Evolutionary conservation across 306 rosid genomes (phyloP).

Genomic region (Alnus rubra): DNA sequence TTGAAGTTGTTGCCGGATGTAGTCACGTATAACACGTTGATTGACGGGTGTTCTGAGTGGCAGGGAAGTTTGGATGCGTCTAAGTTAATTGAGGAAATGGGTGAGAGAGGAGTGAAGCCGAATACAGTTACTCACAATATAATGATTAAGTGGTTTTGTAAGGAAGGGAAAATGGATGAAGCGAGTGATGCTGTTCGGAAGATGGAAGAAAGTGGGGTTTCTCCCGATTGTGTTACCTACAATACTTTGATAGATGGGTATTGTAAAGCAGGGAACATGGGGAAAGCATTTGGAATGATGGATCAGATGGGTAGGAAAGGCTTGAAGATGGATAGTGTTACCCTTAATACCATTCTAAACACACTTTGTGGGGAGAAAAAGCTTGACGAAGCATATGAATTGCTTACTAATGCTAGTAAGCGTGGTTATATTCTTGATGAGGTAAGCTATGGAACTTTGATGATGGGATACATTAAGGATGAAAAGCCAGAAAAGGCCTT

Average conservation of each 20-base stretch:
- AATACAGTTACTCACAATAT: slow-evolving; percentile 73
- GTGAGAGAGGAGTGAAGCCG: slow-evolving; percentile 49
- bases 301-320: slow-evolving; percentile 71
- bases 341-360: slow-evolving; percentile 67
- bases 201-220: slow-evolving; percentile 70
- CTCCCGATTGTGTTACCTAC: slow-evolving; percentile 68
- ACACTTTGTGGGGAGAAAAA: slow-evolving; percentile 62
- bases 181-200: slow-evolving; percentile 42
- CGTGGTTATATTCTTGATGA: slow-evolving; percentile 83
- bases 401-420: slow-evolving; percentile 48
- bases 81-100: slow-evolving; percentile 63
- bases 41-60: slow-evolving; percentile 62
- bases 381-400: slow-evolving; percentile 62
- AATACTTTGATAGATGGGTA: slow-evolving; percentile 70
- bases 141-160: slow-evolving; percentile 78
- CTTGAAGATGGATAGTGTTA: slow-evolving; percentile 55
- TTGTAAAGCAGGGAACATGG: slow-evolving; percentile 70
- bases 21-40: slow-evolving; percentile 84
- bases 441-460: slow-evolving; percentile 83
- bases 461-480: slow-evolving; percentile 75
- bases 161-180: slow-evolving; percentile 71
- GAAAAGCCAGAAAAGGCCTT: slow-evolving; percentile 52
- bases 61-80: slow-evolving; percentile 44
- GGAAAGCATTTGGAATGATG: slow-evolving; percentile 71
- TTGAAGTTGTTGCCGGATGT: slow-evolving; percentile 62